Conservation (phyloP, 306 rosid genomes). For the Casuarina cunninghamiana region DNA sequence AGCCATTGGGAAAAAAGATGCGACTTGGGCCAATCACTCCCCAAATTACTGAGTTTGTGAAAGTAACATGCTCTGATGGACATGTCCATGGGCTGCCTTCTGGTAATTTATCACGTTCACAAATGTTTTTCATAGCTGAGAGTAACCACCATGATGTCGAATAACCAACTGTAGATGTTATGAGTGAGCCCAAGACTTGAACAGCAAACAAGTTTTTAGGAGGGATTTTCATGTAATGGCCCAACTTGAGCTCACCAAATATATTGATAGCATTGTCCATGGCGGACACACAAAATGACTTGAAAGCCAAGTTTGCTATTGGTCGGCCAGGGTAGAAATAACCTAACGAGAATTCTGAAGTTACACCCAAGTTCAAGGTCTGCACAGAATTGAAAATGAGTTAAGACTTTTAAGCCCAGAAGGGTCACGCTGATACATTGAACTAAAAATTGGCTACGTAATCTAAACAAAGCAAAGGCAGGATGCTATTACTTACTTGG, state of each 20-base stretch:
- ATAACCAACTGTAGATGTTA: slow-evolving; percentile 8
- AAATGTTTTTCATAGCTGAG: slow-evolving; percentile 29
- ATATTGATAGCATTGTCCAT: background rate
- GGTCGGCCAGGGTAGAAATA: background rate
- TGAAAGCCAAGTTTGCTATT: background rate
- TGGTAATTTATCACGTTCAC: slow-evolving; percentile 30
- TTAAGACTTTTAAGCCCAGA: no score
- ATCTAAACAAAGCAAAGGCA: background rate
- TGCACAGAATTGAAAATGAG: background rate
- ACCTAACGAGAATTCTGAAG: background rate
- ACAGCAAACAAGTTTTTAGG: background rate
- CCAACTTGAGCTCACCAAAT: background rate
- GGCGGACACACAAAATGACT: background rate
- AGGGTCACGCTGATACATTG: no score
- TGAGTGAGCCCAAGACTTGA: background rate
- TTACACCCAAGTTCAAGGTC: background rate
- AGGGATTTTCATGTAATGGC: slow-evolving; percentile 19
- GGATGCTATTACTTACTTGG: background rate
- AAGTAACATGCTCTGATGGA: slow-evolving; percentile 45
- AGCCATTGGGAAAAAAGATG: slow-evolving; percentile 4
- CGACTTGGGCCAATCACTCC: slow-evolving; percentile 7
- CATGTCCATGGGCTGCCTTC: slow-evolving; percentile 60
- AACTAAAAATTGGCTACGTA: no score
- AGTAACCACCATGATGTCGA: slow-evolving; percentile 57
- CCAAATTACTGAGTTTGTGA: slow-evolving; percentile 44